Conservation (phyloP, 2,329 filamentous ascomycete genomes). For the Nemania sp. region DNA sequence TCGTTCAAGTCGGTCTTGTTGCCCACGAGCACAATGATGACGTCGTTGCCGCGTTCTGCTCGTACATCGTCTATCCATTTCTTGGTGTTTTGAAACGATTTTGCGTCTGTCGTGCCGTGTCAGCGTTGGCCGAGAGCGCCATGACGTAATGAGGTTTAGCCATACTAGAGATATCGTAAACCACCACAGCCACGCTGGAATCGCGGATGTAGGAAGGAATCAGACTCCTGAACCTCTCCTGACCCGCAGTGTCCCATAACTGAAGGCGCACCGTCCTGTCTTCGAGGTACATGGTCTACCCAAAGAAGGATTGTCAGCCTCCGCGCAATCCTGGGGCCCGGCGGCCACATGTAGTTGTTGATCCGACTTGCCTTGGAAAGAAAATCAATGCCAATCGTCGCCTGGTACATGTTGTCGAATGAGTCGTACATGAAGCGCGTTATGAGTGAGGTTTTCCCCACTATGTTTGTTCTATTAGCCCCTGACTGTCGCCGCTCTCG, state of each 20-base stretch:
- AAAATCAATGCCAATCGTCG: constrained; percentile 99
- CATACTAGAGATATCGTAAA: constrained; percentile 94
- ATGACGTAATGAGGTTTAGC: not conserved
- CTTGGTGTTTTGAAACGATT: constrained; percentile 97
- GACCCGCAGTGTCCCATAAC: constrained; percentile 97
- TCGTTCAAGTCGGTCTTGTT: constrained; percentile 99
- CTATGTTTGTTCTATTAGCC: constrained; percentile 52
- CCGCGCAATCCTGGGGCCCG: constrained; percentile 9
- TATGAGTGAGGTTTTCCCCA: constrained; percentile 98
- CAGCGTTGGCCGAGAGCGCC: constrained; percentile 18
- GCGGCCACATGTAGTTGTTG: not conserved
- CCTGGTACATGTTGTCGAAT: constrained; percentile 99
- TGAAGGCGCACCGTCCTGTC: constrained; percentile 97
- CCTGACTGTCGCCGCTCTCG: not conserved
- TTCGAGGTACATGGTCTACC: constrained; percentile 97
- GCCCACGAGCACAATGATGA: constrained; percentile 96
- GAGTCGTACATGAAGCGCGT: constrained; percentile 99
- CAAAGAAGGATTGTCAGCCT: constrained; percentile 18
- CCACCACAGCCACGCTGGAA: constrained; percentile 95
- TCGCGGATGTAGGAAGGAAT: constrained; percentile 99
- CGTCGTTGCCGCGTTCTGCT: constrained; percentile 95
- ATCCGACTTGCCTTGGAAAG: constrained; percentile 78
- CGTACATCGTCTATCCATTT: constrained; percentile 99
- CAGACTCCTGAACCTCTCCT: constrained; percentile 94
- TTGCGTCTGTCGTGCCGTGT: constrained; percentile 63